Evolutionary conservation across 2,329 filamentous ascomycete species (phyloP).

Genomic region (Cercospora brassicicola): DNA sequence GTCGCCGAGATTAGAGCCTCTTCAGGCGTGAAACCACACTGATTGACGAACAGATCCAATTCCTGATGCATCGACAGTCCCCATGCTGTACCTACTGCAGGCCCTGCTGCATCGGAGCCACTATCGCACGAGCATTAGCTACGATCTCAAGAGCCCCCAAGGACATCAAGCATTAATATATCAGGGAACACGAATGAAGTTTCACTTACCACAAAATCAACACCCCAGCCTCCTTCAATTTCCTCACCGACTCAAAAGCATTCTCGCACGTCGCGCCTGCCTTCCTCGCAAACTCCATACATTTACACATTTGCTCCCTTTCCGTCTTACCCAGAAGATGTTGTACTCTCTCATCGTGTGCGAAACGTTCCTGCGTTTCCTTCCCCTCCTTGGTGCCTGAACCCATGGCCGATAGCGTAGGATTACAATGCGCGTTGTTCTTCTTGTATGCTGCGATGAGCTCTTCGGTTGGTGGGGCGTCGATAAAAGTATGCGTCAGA

Average conservation of each 20-base stretch:
- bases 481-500: slow-evolving; percentile 47
- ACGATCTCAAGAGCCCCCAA: neutral
- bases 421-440: slow-evolving; percentile 47
- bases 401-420: slow-evolving; percentile 45
- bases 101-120: slow-evolving; percentile 47
- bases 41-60: slow-evolving; percentile 44
- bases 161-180: too few species aligned
- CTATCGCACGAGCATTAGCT: slow-evolving; percentile 26
- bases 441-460: slow-evolving; percentile 46
- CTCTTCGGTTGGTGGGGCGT: slow-evolving; percentile 42
- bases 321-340: slow-evolving; percentile 40
- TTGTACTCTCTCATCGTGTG: slow-evolving; percentile 43
- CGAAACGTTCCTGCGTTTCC: slow-evolving; percentile 42
- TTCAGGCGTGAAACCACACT: slow-evolving; percentile 45
- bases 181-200: neutral
- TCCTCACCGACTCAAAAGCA: slow-evolving; percentile 46
- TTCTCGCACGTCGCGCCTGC: slow-evolving; percentile 40
- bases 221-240: slow-evolving; percentile 43
- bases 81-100: slow-evolving; percentile 48
- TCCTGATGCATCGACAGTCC: slow-evolving; percentile 48
- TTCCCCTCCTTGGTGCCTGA: slow-evolving; percentile 46
- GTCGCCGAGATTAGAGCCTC: slow-evolving; percentile 48
- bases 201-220: slow-evolving; percentile 44
- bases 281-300: slow-evolving; percentile 43
- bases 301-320: slow-evolving; percentile 42